Base-by-base conservation (phyloP, 2,329 filamentous ascomycete species). In the Sarocladium brachiariae region DNA sequence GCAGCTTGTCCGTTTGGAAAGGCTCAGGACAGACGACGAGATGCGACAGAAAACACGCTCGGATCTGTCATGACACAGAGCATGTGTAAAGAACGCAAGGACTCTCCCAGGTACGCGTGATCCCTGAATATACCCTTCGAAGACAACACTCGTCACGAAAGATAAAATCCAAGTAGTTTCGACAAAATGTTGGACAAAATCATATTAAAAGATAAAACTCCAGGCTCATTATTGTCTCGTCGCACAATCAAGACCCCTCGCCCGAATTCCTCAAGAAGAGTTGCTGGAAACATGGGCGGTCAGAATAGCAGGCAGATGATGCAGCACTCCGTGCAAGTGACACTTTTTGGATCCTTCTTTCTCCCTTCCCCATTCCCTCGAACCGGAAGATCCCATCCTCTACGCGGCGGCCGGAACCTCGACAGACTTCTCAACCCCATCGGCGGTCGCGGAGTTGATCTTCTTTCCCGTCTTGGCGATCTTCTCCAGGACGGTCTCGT, bases 381-480 rank as follows among this genome's bases (percentile, higher is more conserved):
- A n/a, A n/a, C n/a, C n/a, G n/a, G n/a, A n/a, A n/a, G n/a, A n/a
- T n/a, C n/a, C n/a, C n/a, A n/a, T n/a, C n/a, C n/a, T 13, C 33
- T 55, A 67, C 30, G 63, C 63, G 41, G 59, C 57, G 25, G 68
- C 67, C 24, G 67, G 58, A 24, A 78, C 60, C 61, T 74, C 73
- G 54, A 81, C 66, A 54, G 75, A 76, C 66, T 72, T 70, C 52
- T 66, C 64, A 53, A 78, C 75, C 50, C 86, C 87, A 64, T 91
- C 86, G 21, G 78, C 84, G 73, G 83, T 80, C 58, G 78, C 87
- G 24, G 77, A 83, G 70, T 87, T 95, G 65, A 96, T 84, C 63
- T 86, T 86, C 81, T 96, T 96, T 63, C 91, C 91, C 11, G 91
- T 96, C 83, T 96, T 96, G 78, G 86, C 84, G 69, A 96, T 96